Percentiles rank a stretch among this genome's conserved stretches.
phyloP scores from a whole-genome alignment of 1,139 yeast species.

The Blastobotrys ciferrii region DNA sequence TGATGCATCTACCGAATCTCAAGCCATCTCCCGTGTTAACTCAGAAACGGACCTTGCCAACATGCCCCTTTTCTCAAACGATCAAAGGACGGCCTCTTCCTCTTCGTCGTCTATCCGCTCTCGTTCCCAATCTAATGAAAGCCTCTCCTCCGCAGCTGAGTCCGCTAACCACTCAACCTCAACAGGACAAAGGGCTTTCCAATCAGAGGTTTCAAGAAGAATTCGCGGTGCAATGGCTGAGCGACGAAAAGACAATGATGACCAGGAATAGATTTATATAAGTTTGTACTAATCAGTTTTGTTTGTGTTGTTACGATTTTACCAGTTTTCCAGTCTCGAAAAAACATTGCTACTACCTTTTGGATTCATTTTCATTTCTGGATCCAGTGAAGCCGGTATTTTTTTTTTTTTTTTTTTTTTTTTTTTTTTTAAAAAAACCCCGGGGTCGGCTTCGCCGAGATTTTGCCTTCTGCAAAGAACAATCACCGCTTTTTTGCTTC shows the following conservation, averaged over 20 bases:
- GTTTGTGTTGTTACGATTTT: neutral
- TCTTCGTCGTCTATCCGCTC: conserved; percentile 7
- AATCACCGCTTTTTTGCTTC: too few relatives aligned
- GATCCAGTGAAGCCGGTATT: too few relatives aligned
- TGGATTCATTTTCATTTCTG: neutral
- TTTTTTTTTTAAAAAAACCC: neutral
- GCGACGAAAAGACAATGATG: conserved; percentile 17
- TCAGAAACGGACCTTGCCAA: conserved; percentile 55
- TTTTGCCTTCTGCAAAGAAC: too few relatives aligned
- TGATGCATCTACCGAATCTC: conserved; percentile 38
- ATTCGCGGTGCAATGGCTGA: conserved; percentile 34
- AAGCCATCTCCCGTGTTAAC: conserved; percentile 53
- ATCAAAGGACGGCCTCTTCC: neutral
- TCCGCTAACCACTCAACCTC: conserved; percentile 1
- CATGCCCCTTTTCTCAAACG: conserved; percentile 54
- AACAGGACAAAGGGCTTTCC: conserved; percentile 25
- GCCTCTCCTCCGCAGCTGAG: conserved; percentile 1
- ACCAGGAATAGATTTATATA: conserved; percentile 7
- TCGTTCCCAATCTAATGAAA: conserved; percentile 4
- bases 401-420: neutral
- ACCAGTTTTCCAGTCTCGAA: too few relatives aligned
- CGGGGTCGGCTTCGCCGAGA: too few relatives aligned
- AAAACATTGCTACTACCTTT: too few relatives aligned
- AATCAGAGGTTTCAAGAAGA: conserved; percentile 28
- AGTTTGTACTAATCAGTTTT: neutral